Evolutionary conservation across 768 basidiomycete species (phyloP), one percentile per base, ranked within the genome.

Genomic region (Leucocoprinus leucothites): DNA sequence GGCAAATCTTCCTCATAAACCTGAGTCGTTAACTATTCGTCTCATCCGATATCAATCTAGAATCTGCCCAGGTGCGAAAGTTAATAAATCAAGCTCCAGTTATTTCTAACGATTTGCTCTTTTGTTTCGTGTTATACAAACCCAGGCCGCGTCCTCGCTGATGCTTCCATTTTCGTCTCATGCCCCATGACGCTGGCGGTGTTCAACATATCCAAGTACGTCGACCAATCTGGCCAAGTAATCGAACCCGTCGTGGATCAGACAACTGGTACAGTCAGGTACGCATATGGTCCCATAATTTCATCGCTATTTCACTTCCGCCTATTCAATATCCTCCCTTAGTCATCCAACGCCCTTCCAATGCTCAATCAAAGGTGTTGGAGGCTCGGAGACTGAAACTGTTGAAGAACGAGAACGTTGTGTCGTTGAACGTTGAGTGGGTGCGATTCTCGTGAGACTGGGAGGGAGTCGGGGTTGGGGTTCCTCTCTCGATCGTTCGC

Each of bases 261-360:
- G 7, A 72, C 72, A 13, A 68, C 72, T 8, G 79, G 79, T 9
- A 75, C 73, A 0, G 76, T 80, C 59, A 80, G 78, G 78, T 75
- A n/a, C n/a, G n/a, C n/a, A n/a, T 31, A 26, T 25, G 13, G 50
- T 36, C 53, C 31, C 31, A 56, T 35, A 25, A 22, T 28, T 18
- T 2, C 13, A 19, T 48, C 34, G 13, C 40, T 18, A 26, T 25
- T 48, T 16, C 19, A 25, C 43, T 36, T 22, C 31, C 18, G 9
- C 16, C 40, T 11, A n/a, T n/a, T n/a, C n/a, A n/a, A n/a, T n/a
- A 28, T 42, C 24, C 19, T 8, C n/a, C n/a, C n/a, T n/a, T n/a
- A 78, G 77, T 46, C 77, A 76, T 53, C 74, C 75, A 2, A 69
- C 69, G 47, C 67, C 71, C 1, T 79, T 76, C 66, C 61, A 67